phyloP scores from a whole-genome alignment of 192 early-diverging fungal species.

The Allomyces macrogynus region DNA sequence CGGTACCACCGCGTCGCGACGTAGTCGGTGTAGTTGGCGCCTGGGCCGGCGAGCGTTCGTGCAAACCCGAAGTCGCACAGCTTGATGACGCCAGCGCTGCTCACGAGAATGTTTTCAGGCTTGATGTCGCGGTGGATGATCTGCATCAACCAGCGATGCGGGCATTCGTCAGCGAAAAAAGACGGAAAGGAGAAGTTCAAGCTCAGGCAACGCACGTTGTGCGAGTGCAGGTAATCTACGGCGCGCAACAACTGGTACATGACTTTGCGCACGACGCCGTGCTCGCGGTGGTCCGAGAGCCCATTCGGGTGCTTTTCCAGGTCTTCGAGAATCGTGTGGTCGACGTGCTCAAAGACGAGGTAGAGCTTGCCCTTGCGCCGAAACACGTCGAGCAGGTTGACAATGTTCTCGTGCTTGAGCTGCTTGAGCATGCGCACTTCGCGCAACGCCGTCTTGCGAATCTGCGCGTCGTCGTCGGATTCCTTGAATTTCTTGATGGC shows the following conservation, averaged over 20 bases:
- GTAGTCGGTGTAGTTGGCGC: constrained; percentile 78
- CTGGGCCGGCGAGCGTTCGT: constrained; percentile 35
- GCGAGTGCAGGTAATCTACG: constrained; percentile 40
- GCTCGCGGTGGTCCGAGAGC: constrained; percentile 18
- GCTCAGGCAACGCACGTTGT: constrained; percentile 38
- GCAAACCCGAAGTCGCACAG: constrained; percentile 50
- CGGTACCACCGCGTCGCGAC: constrained; percentile 99
- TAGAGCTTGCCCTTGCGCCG: constrained; percentile 40
- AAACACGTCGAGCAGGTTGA: constrained; percentile 43
- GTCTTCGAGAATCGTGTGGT: constrained; percentile 44
- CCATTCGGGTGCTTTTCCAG: constrained; percentile 36
- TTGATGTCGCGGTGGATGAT: constrained; percentile 45
- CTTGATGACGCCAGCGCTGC: constrained; percentile 32
- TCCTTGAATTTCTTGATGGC: constrained; percentile 51
- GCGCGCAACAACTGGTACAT: constrained; percentile 47
- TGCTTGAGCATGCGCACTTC: constrained; percentile 48
- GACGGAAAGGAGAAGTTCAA: too few species aligned
- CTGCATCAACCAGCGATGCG: constrained; percentile 8
- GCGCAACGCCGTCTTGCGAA: constrained; percentile 35
- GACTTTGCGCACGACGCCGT: constrained; percentile 29
- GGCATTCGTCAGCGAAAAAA: not conserved
- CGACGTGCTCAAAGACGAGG: constrained; percentile 42
- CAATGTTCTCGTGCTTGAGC: constrained; percentile 45
- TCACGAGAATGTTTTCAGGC: constrained; percentile 43
- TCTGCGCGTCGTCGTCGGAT: constrained; percentile 39